phyloP scores from a whole-genome alignment of 805 yeast genomes.

The Komagataella phaffii region DNA sequence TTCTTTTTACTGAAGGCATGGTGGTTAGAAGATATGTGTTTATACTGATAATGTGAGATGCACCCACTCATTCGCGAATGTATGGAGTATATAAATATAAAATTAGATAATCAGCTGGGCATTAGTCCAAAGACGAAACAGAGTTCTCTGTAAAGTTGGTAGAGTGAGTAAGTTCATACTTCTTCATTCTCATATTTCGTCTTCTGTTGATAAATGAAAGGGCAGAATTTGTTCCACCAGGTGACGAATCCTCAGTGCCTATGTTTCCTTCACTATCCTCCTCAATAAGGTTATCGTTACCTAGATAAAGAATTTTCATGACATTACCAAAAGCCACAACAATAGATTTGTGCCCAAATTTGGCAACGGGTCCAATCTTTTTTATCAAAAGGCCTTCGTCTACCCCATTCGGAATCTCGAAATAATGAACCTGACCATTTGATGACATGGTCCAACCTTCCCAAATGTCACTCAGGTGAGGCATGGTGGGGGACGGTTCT shows the following conservation, averaged over 20 bases:
- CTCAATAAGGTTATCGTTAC: slow-evolving; percentile 60
- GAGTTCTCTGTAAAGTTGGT: slow-evolving; percentile 17
- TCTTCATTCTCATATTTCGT: slow-evolving; percentile 18
- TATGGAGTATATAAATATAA: not conserved
- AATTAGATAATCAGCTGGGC: not conserved
- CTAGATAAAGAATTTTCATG: slow-evolving; percentile 61
- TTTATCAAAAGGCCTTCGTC: slow-evolving; percentile 35
- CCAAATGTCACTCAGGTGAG: slow-evolving; percentile 35
- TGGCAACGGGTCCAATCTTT: slow-evolving; percentile 45
- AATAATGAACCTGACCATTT: slow-evolving; percentile 47
- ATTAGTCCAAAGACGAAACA: not conserved
- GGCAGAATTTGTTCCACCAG: slow-evolving; percentile 13
- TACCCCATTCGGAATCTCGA: slow-evolving; percentile 39
- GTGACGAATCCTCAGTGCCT: slow-evolving; percentile 23
- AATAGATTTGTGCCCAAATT: slow-evolving; percentile 68
- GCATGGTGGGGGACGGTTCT: not conserved
- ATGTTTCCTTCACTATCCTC: slow-evolving; percentile 27
- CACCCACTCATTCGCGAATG: not conserved
- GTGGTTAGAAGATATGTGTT: not conserved
- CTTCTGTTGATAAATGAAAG: slow-evolving; percentile 22
- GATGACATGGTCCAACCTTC: slow-evolving; percentile 72
- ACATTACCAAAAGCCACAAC: slow-evolving; percentile 64
- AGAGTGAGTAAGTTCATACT: slow-evolving; percentile 22
- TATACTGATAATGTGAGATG: not conserved
- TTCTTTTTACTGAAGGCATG: not conserved